A percentile compares a stretch with the other conserved stretches of the same genome.
Evolutionary conservation across 139 green algal genomes (phyloP).

Genomic region (Chlamydomonas sphaeroides): DNA sequence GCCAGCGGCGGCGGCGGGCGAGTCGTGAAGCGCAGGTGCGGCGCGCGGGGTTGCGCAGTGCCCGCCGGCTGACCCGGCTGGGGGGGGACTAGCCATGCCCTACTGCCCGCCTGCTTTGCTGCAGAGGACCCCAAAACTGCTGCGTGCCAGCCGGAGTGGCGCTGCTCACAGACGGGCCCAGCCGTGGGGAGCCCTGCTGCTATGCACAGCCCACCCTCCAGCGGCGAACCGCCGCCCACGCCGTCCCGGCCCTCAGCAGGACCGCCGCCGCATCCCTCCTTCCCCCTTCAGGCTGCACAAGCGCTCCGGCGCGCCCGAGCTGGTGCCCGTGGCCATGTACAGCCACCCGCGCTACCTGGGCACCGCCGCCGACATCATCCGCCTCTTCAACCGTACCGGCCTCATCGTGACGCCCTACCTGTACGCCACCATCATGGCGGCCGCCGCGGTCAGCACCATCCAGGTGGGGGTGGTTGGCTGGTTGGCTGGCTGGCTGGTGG

Average conservation of each 20-base stretch:
- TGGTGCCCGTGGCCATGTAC: slow-evolving; percentile 32
- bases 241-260: background rate
- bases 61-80: no score
- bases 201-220: no score
- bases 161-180: no score
- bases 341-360: slow-evolving; percentile 1
- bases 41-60: no score
- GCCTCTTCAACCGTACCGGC: slow-evolving; percentile 26
- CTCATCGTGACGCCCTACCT: slow-evolving; percentile 38
- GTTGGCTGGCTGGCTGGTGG: no score
- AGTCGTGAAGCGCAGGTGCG: background rate
- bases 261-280: background rate
- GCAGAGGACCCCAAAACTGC: no score
- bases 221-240: no score
- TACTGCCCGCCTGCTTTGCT: no score
- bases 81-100: no score
- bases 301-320: background rate
- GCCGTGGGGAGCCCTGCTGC: no score
- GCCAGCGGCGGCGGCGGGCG: no score
- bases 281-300: background rate
- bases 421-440: slow-evolving; percentile 19
- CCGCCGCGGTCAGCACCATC: slow-evolving; percentile 3
- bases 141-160: no score
- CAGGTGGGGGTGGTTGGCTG: slow-evolving; percentile 9
- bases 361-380: slow-evolving; percentile 20